These are phyloP conservation scores for Botryococcus braunii DNA, from an alignment of 163 green algal genomes.

Conservation along the genomic window DNA sequence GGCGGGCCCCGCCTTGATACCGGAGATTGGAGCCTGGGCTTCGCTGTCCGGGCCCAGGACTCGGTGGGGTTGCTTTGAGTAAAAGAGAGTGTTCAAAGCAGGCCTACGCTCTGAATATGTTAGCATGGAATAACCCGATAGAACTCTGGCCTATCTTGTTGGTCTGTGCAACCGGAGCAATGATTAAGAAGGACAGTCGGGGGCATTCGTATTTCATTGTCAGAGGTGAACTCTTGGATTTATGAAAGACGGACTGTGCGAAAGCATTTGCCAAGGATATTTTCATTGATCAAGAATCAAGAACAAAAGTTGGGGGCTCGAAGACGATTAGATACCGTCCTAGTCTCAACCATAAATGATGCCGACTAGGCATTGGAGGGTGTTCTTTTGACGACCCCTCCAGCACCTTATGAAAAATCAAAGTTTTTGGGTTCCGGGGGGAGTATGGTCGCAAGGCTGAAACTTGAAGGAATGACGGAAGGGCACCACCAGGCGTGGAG, in stretches of 20 bases:
- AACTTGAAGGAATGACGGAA: conserved; percentile 94
- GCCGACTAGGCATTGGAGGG: conserved; percentile 84
- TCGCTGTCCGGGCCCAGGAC: conserved; percentile 65
- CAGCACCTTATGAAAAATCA: too few relatives aligned
- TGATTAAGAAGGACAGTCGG: conserved; percentile 93
- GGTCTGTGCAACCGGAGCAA: conserved; percentile 85
- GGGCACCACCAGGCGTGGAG: too few relatives aligned
- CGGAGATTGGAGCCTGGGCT: conserved; percentile 66
- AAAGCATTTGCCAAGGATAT: conserved; percentile 99
- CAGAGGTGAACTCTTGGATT: conserved; percentile 99
- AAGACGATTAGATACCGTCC: conserved; percentile 85
- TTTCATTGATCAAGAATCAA: conserved; percentile 99
- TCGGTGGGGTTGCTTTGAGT: conserved; percentile 80
- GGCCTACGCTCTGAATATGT: conserved; percentile 84
- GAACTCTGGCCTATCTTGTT: conserved; percentile 88
- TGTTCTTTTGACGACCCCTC: too few relatives aligned
- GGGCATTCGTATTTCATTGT: conserved; percentile 86
- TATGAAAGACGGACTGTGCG: conserved; percentile 97
- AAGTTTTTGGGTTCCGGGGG: conserved; percentile 88
- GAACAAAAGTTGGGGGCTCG: too few relatives aligned
- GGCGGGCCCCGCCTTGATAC: conserved; percentile 49
- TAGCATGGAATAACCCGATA: conserved; percentile 92
- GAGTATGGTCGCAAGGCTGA: conserved; percentile 91
- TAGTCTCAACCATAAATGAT: conserved; percentile 97
- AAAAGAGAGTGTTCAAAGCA: conserved; percentile 93